Evolutionary conservation across 2,329 filamentous ascomycete genomes (phyloP), one percentile per base, ranked within the genome.

Genomic region (Exutisphaerella laricina): DNA sequence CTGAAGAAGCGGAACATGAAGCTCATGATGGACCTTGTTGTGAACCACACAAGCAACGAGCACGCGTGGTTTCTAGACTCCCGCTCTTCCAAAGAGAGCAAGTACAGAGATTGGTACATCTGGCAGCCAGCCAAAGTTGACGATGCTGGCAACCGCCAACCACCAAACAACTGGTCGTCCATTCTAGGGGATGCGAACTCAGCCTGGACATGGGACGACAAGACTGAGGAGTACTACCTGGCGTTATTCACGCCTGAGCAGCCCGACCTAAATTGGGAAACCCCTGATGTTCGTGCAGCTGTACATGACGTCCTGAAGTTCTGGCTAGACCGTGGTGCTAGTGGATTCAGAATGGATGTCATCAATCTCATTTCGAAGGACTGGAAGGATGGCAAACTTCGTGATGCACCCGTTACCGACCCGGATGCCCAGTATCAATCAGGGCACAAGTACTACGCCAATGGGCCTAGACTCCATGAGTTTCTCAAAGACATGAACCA

Each of bases 51-150:
- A 7, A 57, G 51, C 9, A 52, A 66, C 22, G 66, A 79, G 54
- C 77, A 80, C 39, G 59, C 65, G 5, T 81, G 78, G 78, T 81
- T 81, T 59, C 66, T 71, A 36, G 70, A 77, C 35, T 74, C 74
- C 1, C 67, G 73, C 2, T 71, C 69, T 0, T 72, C 70, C 2
- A 74, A 69, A 44, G 59, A 66, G 10, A 75, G 70, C 51, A 61
- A 70, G 0, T 78, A 80, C 50, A 64, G 78, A 14, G 72, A 81
- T 55, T 83, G 75, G 73, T 83, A 82, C 55, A 79, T 83, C 54
- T 85, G 82, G 82, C 72, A 73, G 45, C 72, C 74, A 1, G 65
- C 78, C 1, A 70, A 71, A 6, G 75, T 75, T 49, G 72, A 79
- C 30, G 56, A 60, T 1, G 46, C 75, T 2, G 79, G 79, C 2